Evolutionary conservation across 805 yeast genomes (phyloP).

Genomic region (Starmerella bacillaris): DNA sequence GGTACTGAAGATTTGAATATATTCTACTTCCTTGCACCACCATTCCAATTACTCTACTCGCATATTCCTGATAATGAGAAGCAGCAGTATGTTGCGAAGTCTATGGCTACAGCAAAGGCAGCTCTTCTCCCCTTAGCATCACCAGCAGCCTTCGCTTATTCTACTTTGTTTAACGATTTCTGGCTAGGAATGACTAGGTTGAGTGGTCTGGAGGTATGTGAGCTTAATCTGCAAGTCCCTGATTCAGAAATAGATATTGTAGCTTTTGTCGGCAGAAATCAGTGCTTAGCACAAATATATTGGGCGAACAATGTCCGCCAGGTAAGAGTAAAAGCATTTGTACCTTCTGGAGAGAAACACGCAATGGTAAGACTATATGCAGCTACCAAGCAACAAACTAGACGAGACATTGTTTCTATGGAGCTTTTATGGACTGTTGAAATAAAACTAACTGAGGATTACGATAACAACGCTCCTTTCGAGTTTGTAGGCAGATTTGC

Average conservation of each 20-base stretch:
- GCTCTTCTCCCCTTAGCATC: conserved; percentile 72
- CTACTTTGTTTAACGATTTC: conserved; percentile 44
- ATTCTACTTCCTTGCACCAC: conserved; percentile 63
- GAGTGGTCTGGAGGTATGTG: conserved; percentile 59
- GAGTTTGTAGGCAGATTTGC: conserved; percentile 59
- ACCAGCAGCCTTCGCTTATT: conserved; percentile 53
- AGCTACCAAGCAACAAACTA: conserved; percentile 7
- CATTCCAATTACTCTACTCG: conserved; percentile 57
- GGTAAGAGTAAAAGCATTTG: conserved; percentile 60
- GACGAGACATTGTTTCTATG: conserved; percentile 26
- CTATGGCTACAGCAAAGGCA: conserved; percentile 60
- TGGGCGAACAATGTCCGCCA: conserved; percentile 45
- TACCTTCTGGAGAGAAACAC: conserved; percentile 49
- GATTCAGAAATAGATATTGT: conserved; percentile 44
- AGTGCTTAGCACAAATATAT: conserved; percentile 48
- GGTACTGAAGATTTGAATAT: conserved; percentile 24
- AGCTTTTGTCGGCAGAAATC: conserved; percentile 29
- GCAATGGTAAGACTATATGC: conserved; percentile 62
- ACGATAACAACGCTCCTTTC: conserved; percentile 31
- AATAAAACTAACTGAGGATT: conserved; percentile 48
- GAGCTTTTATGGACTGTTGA: conserved; percentile 62
- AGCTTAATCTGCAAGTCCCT: conserved; percentile 59
- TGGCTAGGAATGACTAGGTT: conserved; percentile 61
- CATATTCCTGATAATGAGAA: conserved; percentile 68
- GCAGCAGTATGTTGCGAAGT: conserved; percentile 70